phyloP scores from a whole-genome alignment of 306 rosid species.

The Vigna angularis region DNA sequence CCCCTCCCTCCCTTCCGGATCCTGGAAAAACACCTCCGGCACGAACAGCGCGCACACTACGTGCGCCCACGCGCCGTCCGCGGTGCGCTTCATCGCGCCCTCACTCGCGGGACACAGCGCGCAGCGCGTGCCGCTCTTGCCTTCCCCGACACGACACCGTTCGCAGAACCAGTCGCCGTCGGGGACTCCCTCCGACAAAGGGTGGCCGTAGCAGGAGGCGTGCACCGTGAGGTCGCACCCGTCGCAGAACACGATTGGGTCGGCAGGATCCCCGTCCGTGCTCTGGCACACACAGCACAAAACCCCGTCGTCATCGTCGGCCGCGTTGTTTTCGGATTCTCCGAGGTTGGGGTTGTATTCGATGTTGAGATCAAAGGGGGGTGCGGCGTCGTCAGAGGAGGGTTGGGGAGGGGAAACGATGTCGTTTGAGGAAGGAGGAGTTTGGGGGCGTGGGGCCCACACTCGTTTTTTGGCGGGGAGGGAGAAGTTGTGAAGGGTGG shows the following conservation, averaged over 20 bases:
- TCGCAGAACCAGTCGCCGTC: constrained; percentile 81
- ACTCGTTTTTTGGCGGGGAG: constrained; percentile 87
- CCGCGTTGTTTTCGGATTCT: neutral
- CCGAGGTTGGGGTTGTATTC: constrained; percentile 52
- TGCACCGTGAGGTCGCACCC: constrained; percentile 92
- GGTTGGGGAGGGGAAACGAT: constrained; percentile 3
- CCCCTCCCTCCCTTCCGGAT: constrained; percentile 81
- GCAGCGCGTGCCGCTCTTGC: neutral
- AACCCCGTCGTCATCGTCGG: constrained; percentile 51
- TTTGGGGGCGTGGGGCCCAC: constrained; percentile 55
- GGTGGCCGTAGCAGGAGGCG: constrained; percentile 84
- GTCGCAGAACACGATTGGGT: constrained; percentile 89
- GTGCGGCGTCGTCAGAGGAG: neutral
- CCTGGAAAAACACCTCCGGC: constrained; percentile 81
- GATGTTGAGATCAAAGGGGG: constrained; percentile 63
- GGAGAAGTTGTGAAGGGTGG: constrained; percentile 34
- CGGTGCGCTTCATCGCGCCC: constrained; percentile 73
- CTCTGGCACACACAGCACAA: constrained; percentile 76
- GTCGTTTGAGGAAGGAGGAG: neutral
- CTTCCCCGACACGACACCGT: constrained; percentile 49
- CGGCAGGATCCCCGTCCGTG: constrained; percentile 78
- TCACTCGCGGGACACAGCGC: constrained; percentile 66
- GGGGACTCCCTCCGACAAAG: constrained; percentile 60
- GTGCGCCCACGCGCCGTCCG: constrained; percentile 70
- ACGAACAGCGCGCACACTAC: constrained; percentile 73